phyloP scores from a whole-genome alignment of 768 basidiomycete genomes.

The Lactifluus echinatus region DNA sequence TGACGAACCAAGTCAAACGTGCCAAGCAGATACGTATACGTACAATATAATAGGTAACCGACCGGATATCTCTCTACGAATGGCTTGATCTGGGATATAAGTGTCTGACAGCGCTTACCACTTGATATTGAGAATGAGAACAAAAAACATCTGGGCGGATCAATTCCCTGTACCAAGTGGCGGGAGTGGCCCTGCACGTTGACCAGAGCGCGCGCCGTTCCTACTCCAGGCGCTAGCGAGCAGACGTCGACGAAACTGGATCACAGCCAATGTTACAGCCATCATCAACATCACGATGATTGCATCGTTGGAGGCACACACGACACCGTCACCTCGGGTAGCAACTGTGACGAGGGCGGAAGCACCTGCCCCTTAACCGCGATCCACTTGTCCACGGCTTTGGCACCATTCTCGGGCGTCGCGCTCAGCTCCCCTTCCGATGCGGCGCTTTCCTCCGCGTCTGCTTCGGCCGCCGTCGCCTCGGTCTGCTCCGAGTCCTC shows the following conservation, averaged over 20 bases:
- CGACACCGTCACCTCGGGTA: neutral
- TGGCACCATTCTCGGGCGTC: slow-evolving; percentile 20
- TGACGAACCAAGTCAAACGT: neutral
- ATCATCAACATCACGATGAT: neutral
- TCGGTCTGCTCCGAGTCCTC: slow-evolving; percentile 46
- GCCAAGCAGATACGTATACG: neutral
- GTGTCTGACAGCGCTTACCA: neutral
- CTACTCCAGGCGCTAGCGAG: neutral
- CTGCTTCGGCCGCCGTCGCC: slow-evolving; percentile 51
- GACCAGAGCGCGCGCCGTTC: too few relatives aligned
- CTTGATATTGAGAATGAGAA: neutral
- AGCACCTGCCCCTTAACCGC: slow-evolving; percentile 48
- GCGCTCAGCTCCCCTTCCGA: slow-evolving; percentile 52
- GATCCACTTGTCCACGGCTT: slow-evolving; percentile 68
- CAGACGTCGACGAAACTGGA: neutral
- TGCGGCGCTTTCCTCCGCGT: slow-evolving; percentile 67
- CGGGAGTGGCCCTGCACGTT: neutral
- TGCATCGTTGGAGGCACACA: neutral
- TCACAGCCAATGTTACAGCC: neutral
- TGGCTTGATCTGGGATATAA: neutral
- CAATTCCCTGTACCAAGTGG: neutral
- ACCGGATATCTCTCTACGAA: neutral
- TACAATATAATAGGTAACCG: neutral
- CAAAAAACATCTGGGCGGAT: neutral
- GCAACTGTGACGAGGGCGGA: neutral